Percentiles rank a stretch among this genome's conserved stretches.
These are phyloP conservation scores for Metschnikowia similis DNA, from an alignment of 805 yeast species.

Conservation along the genomic window DNA sequence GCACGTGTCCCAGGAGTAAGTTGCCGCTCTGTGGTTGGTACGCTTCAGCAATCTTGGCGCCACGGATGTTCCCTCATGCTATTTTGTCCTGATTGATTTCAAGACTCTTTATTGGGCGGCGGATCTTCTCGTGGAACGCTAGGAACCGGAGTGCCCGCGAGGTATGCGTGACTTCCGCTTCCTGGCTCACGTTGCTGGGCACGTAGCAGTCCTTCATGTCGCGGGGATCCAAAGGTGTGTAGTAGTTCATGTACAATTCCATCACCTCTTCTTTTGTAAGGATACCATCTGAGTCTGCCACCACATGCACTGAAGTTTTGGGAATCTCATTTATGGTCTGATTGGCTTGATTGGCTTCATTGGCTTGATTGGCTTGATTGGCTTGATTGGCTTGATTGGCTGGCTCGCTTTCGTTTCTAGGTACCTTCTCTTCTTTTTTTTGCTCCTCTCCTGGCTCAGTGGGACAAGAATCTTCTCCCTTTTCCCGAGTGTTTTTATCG, in stretches of 20 bases:
- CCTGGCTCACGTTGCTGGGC: background rate
- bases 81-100: no score
- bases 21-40: no score
- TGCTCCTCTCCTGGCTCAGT: no score
- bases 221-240: conserved; percentile 18
- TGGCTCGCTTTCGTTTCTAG: no score
- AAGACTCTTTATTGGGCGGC: background rate
- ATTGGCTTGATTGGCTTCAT: no score
- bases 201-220: conserved; percentile 4
- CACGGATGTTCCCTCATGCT: no score
- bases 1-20: no score
- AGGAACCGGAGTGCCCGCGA: background rate
- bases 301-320: background rate
- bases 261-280: conserved; percentile 33
- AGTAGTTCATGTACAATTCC: conserved; percentile 41
- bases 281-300: conserved; percentile 32
- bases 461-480: no score
- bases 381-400: no score
- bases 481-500: conserved; percentile 3
- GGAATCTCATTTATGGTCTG: background rate
- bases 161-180: background rate
- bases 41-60: no score
- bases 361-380: no score
- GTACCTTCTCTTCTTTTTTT: background rate
- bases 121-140: background rate